Base-by-base conservation (phyloP, 2,329 filamentous ascomycete genomes). In the Teratosphaeriaceae sp. region DNA sequence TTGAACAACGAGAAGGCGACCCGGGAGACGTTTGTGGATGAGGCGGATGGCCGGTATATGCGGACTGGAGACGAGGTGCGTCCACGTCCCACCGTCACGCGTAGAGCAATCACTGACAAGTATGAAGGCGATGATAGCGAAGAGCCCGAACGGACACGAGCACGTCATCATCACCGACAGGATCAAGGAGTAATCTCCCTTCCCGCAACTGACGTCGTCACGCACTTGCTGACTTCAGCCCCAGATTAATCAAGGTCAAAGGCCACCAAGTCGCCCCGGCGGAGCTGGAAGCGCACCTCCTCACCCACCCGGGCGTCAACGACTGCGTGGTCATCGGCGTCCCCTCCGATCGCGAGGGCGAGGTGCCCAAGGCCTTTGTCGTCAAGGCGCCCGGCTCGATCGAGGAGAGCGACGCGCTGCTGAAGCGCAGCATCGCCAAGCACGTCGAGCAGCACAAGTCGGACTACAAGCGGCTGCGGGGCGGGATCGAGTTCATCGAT, bases 161-260 rank as follows among this genome's bases (percentile, higher is more conserved):
- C 89, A 96, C 57, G 62, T 95, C 38, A 83, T 88, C 60, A 83
- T 96, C 45, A 84, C 88, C 1, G 89, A 95, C 60, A 79, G 89
- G 4, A 82, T 85, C 56, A 85, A 85, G 67, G 80, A 88, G 58
- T 55, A 38, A 19, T 46, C 45, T 7, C 9, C 13, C 20, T 19
- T 30, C 4, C 20, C 8, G 7, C 8, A 5, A 5, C 16, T 18
- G 12, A 9, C 8, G 12, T 16, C 23, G n/a, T 5, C 5, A 11
- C 6, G 9, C 31, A 5, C 6, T 6, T 27, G 40, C 41, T 43
- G 19, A 43, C 34, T 22, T 26, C 13, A 24, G 18, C 19, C 15
- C 8, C 24, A 54, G 52, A 49, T 46, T 62, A 38, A 62, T 62
- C 52, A 62, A 62, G 42, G 51, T 55, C 34, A 62, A 87, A 80